Evolutionary conservation across 176 grass and related monocot genomes (phyloP).

Genomic region (Musa beccarii): DNA sequence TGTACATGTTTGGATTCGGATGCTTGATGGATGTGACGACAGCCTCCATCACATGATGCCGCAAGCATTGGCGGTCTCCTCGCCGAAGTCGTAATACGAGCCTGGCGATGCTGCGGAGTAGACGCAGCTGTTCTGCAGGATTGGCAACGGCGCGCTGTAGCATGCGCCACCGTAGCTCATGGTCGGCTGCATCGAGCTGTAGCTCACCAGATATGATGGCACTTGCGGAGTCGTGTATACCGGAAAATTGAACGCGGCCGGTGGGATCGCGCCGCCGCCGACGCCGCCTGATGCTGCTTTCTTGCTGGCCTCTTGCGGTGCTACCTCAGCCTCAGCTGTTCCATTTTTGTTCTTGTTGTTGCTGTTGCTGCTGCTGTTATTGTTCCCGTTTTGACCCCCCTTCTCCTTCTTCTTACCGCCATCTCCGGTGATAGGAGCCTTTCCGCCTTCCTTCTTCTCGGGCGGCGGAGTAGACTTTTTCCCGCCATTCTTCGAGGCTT

Average conservation of each 20-base stretch:
- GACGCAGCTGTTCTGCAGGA: slow-evolving; percentile 42
- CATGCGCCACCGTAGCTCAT: slow-evolving; percentile 34
- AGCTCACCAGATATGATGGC: slow-evolving; percentile 65
- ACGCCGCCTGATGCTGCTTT: slow-evolving; percentile 9
- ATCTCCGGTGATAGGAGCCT: slow-evolving; percentile 5
- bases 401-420: slow-evolving; percentile 67
- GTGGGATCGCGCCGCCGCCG: not conserved
- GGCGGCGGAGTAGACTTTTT: not conserved
- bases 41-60: slow-evolving; percentile 45
- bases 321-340: slow-evolving; percentile 17
- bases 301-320: not conserved
- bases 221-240: not conserved
- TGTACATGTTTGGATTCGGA: not conserved
- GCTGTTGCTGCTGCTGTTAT: not conserved
- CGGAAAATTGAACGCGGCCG: slow-evolving; percentile 33
- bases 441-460: slow-evolving; percentile 27
- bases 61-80: slow-evolving; percentile 89
- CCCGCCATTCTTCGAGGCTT: slow-evolving; percentile 13
- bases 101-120: slow-evolving; percentile 46
- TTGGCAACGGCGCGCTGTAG: slow-evolving; percentile 30
- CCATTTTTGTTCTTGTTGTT: slow-evolving; percentile 1
- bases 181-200: slow-evolving; percentile 55
- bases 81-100: slow-evolving; percentile 81
- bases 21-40: not conserved
- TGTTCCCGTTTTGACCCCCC: slow-evolving; percentile 16